These are phyloP conservation scores for Croton setiger DNA, from an alignment of 441 rosid genomes.

Conservation along the genomic window DNA sequence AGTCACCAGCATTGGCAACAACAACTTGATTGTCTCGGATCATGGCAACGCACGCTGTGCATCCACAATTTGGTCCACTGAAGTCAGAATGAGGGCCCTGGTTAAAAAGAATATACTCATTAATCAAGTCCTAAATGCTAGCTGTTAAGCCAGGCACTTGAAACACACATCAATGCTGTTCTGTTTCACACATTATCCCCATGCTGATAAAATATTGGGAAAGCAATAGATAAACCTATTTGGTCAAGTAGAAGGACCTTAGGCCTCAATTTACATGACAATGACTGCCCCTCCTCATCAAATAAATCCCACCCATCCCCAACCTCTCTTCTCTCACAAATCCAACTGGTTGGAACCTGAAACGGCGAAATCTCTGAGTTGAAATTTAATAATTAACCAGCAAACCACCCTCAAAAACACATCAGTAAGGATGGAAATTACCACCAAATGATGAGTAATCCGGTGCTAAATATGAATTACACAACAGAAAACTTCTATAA, in stretches of 20 bases:
- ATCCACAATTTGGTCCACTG: slow-evolving; percentile 66
- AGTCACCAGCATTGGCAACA: slow-evolving; percentile 94
- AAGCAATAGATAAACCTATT: not conserved
- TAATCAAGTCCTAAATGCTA: not conserved
- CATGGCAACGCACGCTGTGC: slow-evolving; percentile 87
- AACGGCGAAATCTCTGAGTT: not conserved
- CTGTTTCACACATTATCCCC: not conserved
- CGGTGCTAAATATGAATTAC: not conserved
- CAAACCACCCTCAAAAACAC: not conserved
- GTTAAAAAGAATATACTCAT: slow-evolving; percentile 2
- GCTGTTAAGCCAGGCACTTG: not conserved
- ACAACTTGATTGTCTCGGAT: slow-evolving; percentile 58
- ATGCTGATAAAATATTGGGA: not conserved
- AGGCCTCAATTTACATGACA: not conserved
- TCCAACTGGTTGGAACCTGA: not conserved
- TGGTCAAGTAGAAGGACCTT: not conserved
- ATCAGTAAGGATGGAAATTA: not conserved
- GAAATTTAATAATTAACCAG: not conserved
- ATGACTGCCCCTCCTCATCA: not conserved
- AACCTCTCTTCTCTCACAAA: not conserved
- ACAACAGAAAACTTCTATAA: not conserved
- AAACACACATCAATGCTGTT: not conserved
- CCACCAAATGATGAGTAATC: not conserved
- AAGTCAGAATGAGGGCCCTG: slow-evolving; percentile 94
- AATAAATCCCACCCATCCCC: not conserved